Evolutionary conservation across 257 asterid genomes (phyloP), one percentile per base, ranked within the genome.

Genomic region (Penstemon barbatus): DNA sequence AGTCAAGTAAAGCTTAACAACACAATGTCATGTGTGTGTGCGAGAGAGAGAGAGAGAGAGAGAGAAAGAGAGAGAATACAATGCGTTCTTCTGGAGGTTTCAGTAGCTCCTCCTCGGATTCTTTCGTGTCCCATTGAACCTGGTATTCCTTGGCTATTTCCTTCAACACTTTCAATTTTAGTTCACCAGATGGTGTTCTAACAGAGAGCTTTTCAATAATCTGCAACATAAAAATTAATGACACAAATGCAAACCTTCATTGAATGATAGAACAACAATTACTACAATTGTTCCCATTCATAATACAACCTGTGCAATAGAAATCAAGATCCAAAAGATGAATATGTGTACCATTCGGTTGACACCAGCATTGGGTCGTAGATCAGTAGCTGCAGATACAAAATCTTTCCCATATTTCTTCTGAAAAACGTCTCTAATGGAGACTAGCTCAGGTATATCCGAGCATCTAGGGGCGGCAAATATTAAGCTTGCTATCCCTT

Each of bases 381-480:
- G 77, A 76, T 93, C 99, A 68, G 92, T 85, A 45, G 99, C 97
- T 10, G 96, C 79, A 71, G 97, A 88, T 7, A 90, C 97, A 74
- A 93, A 93, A 83, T 93, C 99, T 79, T 87, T 85, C 9, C 99
- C 99, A 13, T 87, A 90, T 77, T 88, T 90, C 77, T 93, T 93
- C 81, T 79, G 81, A 56, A 93, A 93, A 41, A 90, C 77, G 39
- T 93, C 91, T 65, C 85, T 80, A 50, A 93, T 82, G 57, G 84
- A 82, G 78, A 80, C 52, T 7, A 93, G 77, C 85, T 93, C 99
- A 10, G 99, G 96, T 67, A 93, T 86, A 64, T 93, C 97, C 0
- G 99, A 93, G 84, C 96, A 93, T 69, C 99, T 89, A 44, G 99
- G 99, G 73, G 79, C 97, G 19, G 99, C 97, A 79, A 90, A 93